Evolutionary conservation across 495 filamentous ascomycete genomes (phyloP).

Genomic region (Penicillium tannophilum): DNA sequence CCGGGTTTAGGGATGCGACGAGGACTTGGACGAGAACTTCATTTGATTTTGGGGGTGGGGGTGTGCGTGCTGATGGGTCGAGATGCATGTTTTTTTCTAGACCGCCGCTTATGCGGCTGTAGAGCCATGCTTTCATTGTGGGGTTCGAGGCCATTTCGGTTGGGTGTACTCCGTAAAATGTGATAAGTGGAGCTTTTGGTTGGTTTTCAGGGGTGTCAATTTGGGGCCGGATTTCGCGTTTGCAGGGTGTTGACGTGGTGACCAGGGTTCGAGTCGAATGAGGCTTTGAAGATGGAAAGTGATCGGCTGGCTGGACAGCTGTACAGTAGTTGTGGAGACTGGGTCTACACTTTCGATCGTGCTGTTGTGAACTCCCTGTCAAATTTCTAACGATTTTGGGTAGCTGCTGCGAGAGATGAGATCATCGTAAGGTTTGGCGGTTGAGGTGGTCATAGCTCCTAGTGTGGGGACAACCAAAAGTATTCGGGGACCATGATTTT

Average conservation of each 20-base stretch:
- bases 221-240: background rate
- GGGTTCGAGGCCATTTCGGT: slow-evolving; percentile 20
- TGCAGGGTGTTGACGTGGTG: background rate
- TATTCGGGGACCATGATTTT: background rate
- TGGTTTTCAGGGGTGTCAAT: background rate
- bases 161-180: background rate
- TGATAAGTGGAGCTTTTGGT: background rate
- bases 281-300: background rate
- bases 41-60: slow-evolving; percentile 35
- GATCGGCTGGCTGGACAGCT: background rate
- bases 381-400: background rate
- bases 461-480: background rate
- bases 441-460: slow-evolving; percentile 6
- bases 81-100: slow-evolving; percentile 62
- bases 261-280: background rate
- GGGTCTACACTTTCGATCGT: background rate
- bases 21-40: slow-evolving; percentile 61
- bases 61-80: slow-evolving; percentile 45
- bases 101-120: slow-evolving; percentile 45
- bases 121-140: slow-evolving; percentile 67
- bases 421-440: background rate
- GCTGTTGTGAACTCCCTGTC: background rate
- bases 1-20: slow-evolving; percentile 62
- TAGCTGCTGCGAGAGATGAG: background rate
- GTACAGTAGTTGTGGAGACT: background rate